Evolutionary conservation across 306 rosid species (phyloP).

Genomic region (Benincasa hispida): DNA sequence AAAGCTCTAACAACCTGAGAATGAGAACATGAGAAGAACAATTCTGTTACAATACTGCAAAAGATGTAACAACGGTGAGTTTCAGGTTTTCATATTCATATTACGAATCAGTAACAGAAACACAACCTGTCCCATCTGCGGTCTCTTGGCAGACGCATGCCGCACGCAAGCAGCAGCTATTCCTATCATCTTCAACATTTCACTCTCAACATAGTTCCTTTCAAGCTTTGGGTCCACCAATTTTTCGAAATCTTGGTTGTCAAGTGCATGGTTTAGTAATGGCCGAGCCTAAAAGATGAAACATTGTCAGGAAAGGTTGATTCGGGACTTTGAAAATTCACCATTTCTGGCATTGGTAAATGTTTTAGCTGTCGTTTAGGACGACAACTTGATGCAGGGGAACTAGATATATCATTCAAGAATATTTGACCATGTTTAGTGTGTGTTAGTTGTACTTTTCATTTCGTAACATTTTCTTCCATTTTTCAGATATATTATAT

Average conservation of each 20-base stretch:
- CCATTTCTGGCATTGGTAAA: neutral
- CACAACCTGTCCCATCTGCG: conserved; percentile 87
- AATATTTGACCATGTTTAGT: neutral
- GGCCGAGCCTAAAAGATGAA: conserved; percentile 69
- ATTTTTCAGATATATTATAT: neutral
- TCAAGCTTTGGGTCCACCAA: conserved; percentile 62
- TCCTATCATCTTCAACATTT: conserved; percentile 60
- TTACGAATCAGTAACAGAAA: neutral
- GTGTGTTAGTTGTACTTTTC: neutral
- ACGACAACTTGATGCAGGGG: neutral
- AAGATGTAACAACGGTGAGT: neutral
- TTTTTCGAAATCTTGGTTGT: conserved; percentile 36
- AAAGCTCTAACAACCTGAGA: conserved; percentile 83
- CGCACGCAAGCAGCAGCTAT: conserved; percentile 83
- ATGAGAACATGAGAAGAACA: neutral
- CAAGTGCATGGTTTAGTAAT: conserved; percentile 49
- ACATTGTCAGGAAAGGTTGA: conserved; percentile 17
- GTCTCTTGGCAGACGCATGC: conserved; percentile 68
- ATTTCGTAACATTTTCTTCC: neutral
- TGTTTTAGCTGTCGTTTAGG: neutral
- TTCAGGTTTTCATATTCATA: neutral
- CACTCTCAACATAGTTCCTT: conserved; percentile 48
- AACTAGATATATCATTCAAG: neutral
- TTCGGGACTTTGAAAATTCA: neutral
- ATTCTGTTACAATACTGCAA: neutral